A percentile compares a stretch with the other conserved stretches of the same genome.
These are phyloP conservation scores for Alternaria sp. DNA, from an alignment of 2,329 filamentous ascomycete genomes.

Conservation along the genomic window DNA sequence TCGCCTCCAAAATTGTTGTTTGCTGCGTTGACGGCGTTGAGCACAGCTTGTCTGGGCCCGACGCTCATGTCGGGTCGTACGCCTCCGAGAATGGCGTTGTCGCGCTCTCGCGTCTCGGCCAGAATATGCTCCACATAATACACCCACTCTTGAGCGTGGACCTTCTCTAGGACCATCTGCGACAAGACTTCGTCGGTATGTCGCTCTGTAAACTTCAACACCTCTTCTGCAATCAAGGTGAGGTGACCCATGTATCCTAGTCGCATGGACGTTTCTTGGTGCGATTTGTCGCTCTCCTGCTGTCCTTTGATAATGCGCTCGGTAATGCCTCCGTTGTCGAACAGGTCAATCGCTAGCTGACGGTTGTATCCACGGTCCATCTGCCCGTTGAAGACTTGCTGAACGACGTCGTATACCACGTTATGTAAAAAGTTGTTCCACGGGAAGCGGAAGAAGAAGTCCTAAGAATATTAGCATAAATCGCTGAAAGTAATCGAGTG, in stretches of 20 bases:
- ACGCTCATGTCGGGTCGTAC: conserved; percentile 90
- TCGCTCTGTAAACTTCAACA: conserved; percentile 96
- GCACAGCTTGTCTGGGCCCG: conserved; percentile 73
- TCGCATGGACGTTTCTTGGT: conserved; percentile 82
- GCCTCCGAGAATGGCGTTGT: conserved; percentile 97
- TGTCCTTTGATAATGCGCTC: conserved; percentile 92
- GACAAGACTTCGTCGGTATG: conserved; percentile 89
- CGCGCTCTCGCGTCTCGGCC: conserved; percentile 90
- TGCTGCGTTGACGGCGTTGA: conserved; percentile 64
- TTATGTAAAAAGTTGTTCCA: conserved; percentile 99
- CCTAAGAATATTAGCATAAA: conserved; percentile 57
- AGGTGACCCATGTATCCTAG: conserved; percentile 99
- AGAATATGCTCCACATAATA: conserved; percentile 93
- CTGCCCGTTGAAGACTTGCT: conserved; percentile 97
- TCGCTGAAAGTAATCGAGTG: not conserved
- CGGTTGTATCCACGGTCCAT: conserved; percentile 97
- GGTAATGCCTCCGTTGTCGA: conserved; percentile 88
- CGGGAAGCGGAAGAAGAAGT: conserved; percentile 97
- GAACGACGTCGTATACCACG: conserved; percentile 97
- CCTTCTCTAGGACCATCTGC: conserved; percentile 81
- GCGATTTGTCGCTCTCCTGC: conserved; percentile 81
- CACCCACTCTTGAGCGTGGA: conserved; percentile 90
- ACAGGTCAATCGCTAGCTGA: conserved; percentile 86
- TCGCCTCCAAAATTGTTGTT: conserved; percentile 62
- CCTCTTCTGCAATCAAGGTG: conserved; percentile 95